Evolutionary conservation across 2,329 filamentous ascomycete genomes (phyloP), one percentile per base, ranked within the genome.

Genomic region (Hypoxylon sp.): DNA sequence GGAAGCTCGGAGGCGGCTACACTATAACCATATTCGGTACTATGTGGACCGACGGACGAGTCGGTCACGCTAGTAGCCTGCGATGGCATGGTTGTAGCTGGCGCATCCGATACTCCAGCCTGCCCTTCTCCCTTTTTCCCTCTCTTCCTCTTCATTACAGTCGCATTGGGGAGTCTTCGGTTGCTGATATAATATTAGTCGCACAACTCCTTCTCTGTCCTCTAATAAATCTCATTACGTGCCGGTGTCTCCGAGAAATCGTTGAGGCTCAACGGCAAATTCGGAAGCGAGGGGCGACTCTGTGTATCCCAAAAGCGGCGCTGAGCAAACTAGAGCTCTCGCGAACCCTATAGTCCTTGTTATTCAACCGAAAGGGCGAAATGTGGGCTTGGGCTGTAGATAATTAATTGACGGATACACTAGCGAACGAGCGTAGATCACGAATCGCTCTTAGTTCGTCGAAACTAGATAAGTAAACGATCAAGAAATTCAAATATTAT

Each of bases 51-150:
- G 59, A 71, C 68, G 53, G 67, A 74, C 52, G 75, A 76, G 63
- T 63, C 70, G 39, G 69, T 73, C 13, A 73, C 70, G 58, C 69
- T 73, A 52, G 71, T 71, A 24, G 73, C 68, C 59, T 71, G 70
- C 57, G 74, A 75, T 44, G 71, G 67, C 74, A 77, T 76, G 63
- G 63, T 72, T 59, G 54, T 54, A 61, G 63, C 52, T 63, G 68
- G 46, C 61, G 47, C 48, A 61, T 61, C 60, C 47, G 39, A 61
- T 60, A 67, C 31, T 47, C 54, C 69, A 51, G 61, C 55, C 59
- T 67, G 66, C 63, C 59, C 11, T 51, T 14, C 59, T 59, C 64
- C 54, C 35, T 66, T 62, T 50, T 67, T 57, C 60, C 60, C 60
- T 62, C 66, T 71, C 63, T 66, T 69, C 57, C 61, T 70, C 65